Evolutionary conservation across 192 early-diverging fungal species (phyloP).

Genomic region (Coemansia guatemalensis): DNA sequence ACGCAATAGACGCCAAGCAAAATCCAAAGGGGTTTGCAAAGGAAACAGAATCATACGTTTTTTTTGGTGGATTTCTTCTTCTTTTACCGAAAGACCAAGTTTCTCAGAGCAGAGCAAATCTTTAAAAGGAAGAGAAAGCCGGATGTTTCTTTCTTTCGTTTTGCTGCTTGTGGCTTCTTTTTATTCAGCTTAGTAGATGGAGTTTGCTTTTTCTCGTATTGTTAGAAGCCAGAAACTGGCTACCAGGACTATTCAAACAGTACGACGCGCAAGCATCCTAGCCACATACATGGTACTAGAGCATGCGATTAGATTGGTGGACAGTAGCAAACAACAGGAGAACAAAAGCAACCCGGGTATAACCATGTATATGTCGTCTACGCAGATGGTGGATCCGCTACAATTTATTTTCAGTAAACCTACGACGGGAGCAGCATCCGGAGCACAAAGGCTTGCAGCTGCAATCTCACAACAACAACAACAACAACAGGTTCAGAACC

Average conservation of each 20-base stretch:
- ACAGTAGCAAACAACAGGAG: neutral
- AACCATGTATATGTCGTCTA: neutral
- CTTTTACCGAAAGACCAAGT: neutral
- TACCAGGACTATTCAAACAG: too few species aligned
- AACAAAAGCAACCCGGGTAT: neutral
- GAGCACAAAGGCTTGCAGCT: slow-evolving; percentile 4
- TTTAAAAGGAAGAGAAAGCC: neutral
- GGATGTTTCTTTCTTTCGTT: neutral
- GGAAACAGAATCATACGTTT: too few species aligned
- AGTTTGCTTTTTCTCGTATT: too few species aligned
- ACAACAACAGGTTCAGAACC: neutral
- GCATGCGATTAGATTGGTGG: too few species aligned
- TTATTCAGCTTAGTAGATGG: neutral
- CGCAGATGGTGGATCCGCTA: slow-evolving; percentile 21
- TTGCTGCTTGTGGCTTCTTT: neutral
- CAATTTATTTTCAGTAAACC: slow-evolving; percentile 27
- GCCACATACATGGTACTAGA: slow-evolving; percentile 1
- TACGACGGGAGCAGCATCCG: neutral
- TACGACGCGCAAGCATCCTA: slow-evolving; percentile 22
- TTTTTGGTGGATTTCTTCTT: too few species aligned
- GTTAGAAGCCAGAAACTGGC: too few species aligned
- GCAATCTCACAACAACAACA: neutral
- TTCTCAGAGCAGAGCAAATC: neutral
- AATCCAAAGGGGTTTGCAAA: too few species aligned
- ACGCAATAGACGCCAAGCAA: too few species aligned